These are phyloP conservation scores for Termitomyces eurrhizus DNA, from an alignment of 768 basidiomycete genomes.

Conservation along the genomic window DNA sequence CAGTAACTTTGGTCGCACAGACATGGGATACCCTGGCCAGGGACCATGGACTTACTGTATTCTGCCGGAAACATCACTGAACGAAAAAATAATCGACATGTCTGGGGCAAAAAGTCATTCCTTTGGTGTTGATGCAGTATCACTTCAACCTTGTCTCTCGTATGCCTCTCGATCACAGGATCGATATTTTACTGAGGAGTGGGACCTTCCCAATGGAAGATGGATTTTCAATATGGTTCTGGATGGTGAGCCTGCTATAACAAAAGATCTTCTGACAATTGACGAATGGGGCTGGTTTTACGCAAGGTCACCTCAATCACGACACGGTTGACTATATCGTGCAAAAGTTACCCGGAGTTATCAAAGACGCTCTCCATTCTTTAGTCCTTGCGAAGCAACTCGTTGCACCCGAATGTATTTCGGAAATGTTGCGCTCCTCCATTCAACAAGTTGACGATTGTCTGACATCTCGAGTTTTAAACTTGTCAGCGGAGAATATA, in stretches of 20 bases:
- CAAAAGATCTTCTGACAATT: neutral
- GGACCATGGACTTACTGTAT: slow-evolving; percentile 53
- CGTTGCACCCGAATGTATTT: neutral
- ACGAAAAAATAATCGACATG: slow-evolving; percentile 34
- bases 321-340: slow-evolving; percentile 11
- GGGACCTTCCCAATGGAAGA: slow-evolving; percentile 26
- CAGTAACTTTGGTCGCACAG: slow-evolving; percentile 46
- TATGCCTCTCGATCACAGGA: slow-evolving; percentile 26
- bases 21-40: slow-evolving; percentile 48
- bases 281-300: neutral
- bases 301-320: slow-evolving; percentile 13
- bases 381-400: neutral
- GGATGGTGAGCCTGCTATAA: slow-evolving; percentile 23
- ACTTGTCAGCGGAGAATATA: slow-evolving; percentile 36
- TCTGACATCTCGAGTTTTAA: slow-evolving; percentile 39
- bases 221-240: slow-evolving; percentile 33
- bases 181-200: slow-evolving; percentile 27
- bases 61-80: slow-evolving; percentile 36
- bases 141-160: slow-evolving; percentile 31
- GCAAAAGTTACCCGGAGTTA: slow-evolving; percentile 4
- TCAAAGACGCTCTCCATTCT: slow-evolving; percentile 5
- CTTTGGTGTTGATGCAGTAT: slow-evolving; percentile 21
- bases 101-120: slow-evolving; percentile 25
- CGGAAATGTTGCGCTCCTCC: slow-evolving; percentile 5
- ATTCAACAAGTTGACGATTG: slow-evolving; percentile 31